These are phyloP conservation scores for Eucalyptus cladocalyx DNA, from an alignment of 345 rosid species.

Conservation along the genomic window DNA sequence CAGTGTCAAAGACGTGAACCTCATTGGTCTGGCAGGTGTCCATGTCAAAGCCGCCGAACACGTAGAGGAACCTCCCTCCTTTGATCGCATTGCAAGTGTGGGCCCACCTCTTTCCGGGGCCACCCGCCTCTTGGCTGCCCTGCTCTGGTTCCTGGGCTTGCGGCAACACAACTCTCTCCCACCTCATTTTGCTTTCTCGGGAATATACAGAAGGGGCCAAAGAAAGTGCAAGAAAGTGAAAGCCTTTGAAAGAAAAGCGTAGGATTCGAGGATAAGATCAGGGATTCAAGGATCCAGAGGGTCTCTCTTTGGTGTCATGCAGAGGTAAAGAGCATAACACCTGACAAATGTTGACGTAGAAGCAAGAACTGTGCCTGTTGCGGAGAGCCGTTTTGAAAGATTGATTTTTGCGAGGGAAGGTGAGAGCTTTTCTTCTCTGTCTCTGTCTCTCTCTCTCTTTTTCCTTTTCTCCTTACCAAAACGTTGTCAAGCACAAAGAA, in stretches of 20 bases:
- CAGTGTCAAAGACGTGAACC: conserved; percentile 86
- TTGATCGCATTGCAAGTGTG: conserved; percentile 87
- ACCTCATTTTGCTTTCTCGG: conserved; percentile 30
- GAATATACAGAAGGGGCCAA: background rate
- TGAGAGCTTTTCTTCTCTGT: background rate
- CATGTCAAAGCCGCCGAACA: conserved; percentile 82
- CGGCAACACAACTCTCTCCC: conserved; percentile 41
- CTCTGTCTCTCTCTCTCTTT: too few relatives aligned
- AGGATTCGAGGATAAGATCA: background rate
- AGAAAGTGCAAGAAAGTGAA: background rate
- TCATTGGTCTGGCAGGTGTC: conserved; percentile 93
- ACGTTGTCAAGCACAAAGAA: background rate
- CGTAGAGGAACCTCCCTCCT: conserved; percentile 79
- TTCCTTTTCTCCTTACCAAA: background rate
- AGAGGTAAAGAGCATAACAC: background rate
- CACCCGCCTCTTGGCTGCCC: conserved; percentile 4
- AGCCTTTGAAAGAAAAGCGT: background rate
- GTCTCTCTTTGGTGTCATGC: background rate
- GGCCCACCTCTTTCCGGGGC: conserved; percentile 95
- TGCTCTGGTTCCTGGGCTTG: conserved; percentile 14
- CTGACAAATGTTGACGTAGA: background rate
- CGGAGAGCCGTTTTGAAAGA: background rate
- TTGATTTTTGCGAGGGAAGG: background rate
- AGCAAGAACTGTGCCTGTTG: background rate
- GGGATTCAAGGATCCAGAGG: background rate